Evolutionary conservation across 805 yeast genomes (phyloP).

Genomic region (Dipodascus geniculatus): DNA sequence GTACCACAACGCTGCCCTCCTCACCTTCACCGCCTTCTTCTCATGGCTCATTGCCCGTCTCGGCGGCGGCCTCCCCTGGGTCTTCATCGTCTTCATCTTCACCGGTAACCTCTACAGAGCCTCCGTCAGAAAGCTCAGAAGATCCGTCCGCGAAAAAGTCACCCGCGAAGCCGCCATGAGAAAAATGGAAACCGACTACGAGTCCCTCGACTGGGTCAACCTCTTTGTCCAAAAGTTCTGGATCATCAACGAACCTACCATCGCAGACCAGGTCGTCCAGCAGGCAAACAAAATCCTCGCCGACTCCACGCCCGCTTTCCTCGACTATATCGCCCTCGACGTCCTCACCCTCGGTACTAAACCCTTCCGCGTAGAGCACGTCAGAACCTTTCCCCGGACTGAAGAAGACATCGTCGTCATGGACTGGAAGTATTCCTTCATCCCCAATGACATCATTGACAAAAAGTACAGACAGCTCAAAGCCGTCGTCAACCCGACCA

Average conservation of each 20-base stretch:
- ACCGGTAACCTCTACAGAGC: constrained; percentile 67
- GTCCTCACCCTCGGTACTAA: constrained; percentile 88
- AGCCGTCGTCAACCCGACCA: constrained; percentile 71
- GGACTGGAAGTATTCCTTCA: constrained; percentile 93
- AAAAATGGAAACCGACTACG: constrained; percentile 78
- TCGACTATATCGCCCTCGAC: constrained; percentile 76
- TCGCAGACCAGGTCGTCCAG: constrained; percentile 74
- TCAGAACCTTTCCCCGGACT: constrained; percentile 84
- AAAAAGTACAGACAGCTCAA: constrained; percentile 74
- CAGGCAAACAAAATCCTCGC: constrained; percentile 79
- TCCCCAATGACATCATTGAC: constrained; percentile 80
- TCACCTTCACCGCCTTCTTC: constrained; percentile 55
- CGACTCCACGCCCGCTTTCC: constrained; percentile 70
- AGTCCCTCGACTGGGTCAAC: constrained; percentile 93
- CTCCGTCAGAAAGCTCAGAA: constrained; percentile 70
- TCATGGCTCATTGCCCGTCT: constrained; percentile 76
- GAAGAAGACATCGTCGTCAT: constrained; percentile 87
- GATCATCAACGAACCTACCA: constrained; percentile 80
- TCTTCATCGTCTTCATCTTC: constrained; percentile 57
- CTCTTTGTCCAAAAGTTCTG: constrained; percentile 83
- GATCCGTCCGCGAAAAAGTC: constrained; percentile 61
- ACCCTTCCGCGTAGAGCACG: constrained; percentile 87
- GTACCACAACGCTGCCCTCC: constrained; percentile 80
- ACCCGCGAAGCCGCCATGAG: constrained; percentile 81
- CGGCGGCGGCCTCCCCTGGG: constrained; percentile 66